Evolutionary conservation across 768 basidiomycete genomes (phyloP), one percentile per base, ranked within the genome.

Genomic region (Calocera cornea): DNA sequence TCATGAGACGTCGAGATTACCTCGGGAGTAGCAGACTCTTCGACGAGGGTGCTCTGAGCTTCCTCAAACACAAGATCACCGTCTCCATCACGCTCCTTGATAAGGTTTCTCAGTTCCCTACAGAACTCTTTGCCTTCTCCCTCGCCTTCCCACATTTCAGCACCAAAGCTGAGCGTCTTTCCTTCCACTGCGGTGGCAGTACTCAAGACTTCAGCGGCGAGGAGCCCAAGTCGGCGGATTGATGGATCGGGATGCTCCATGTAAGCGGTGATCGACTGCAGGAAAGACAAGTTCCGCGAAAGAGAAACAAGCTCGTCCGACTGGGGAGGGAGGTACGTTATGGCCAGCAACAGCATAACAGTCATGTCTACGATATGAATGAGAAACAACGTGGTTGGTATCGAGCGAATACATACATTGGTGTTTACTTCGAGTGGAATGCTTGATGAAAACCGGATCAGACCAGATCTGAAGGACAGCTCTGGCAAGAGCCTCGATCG

Each of bases 171-270:
- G 24, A 97, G 79, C 63, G 81, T 82, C 74, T 88, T 89, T 5
- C 85, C 83, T 16, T 80, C 80, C 31, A 79, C 78, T 3, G 79
- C 78, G 0, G 92, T 89, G 10, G 88, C 82, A 19, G 60, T 27
- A 1, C 29, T 72, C 68, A 54, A 71, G 31, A 88, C 79, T 76
- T 99, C 95, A 0, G 90, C 95, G 0, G 85, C 86, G 36, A 97
- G 82, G 93, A 99, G 95, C 1, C 97, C 97, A 71, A 92, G 89
- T 29, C 87, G 83, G 2, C 95, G 87, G 22, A 97, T 82, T 2
- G 86, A 80, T 1, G 80, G 77, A 65, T 95, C 92, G 5, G 86
- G 77, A 75, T 95, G 92, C 0, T 81, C 81, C 50, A 99, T 85
- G 73, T 97, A 97, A 3, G 77, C 76, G 5, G 87, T 83, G 54